phyloP scores from a whole-genome alignment of 441 rosid genomes.

The Euphorbia corollata region DNA sequence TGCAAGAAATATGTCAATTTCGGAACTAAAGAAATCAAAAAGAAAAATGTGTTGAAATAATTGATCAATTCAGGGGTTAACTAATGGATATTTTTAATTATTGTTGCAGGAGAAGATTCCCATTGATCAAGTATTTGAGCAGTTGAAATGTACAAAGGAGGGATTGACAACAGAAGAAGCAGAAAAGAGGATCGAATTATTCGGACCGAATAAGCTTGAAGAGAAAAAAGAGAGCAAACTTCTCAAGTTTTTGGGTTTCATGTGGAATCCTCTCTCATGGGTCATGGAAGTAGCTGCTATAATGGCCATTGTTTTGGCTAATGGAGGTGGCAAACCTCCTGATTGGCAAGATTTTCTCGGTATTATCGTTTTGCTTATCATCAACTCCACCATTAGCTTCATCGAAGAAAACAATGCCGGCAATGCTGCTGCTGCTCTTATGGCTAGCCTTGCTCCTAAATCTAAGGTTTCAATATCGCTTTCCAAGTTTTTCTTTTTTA shows the following conservation, averaged over 20 bases:
- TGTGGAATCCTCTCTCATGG: slow-evolving; percentile 98
- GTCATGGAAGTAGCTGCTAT: slow-evolving; percentile 93
- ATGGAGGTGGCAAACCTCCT: slow-evolving; percentile 84
- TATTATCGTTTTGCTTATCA: slow-evolving; percentile 55
- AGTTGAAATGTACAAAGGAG: slow-evolving; percentile 58
- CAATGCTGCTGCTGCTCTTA: slow-evolving; percentile 88
- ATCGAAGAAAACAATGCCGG: slow-evolving; percentile 91
- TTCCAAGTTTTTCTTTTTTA: slow-evolving; percentile 13
- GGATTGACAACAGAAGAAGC: slow-evolving; percentile 67
- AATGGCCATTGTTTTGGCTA: slow-evolving; percentile 87
- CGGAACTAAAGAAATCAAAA: too few relatives aligned
- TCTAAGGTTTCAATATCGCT: too few relatives aligned
- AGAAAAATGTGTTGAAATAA: too few relatives aligned
- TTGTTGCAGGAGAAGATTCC: slow-evolving; percentile 60
- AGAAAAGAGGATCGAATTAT: slow-evolving; percentile 57
- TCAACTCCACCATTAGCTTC: slow-evolving; percentile 89
- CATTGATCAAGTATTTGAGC: slow-evolving; percentile 66
- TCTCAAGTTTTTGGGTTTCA: slow-evolving; percentile 78
- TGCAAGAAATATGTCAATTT: too few relatives aligned
- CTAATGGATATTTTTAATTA: too few relatives aligned
- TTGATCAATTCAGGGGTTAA: too few relatives aligned
- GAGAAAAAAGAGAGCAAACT: slow-evolving; percentile 71
- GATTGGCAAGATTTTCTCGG: slow-evolving; percentile 93
- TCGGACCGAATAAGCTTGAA: slow-evolving; percentile 81
- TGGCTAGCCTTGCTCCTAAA: slow-evolving; percentile 96